Percentiles rank a stretch among this genome's conserved stretches.
Evolutionary conservation across 345 rosid species (phyloP).

Genomic region (Heritiera fomes): DNA sequence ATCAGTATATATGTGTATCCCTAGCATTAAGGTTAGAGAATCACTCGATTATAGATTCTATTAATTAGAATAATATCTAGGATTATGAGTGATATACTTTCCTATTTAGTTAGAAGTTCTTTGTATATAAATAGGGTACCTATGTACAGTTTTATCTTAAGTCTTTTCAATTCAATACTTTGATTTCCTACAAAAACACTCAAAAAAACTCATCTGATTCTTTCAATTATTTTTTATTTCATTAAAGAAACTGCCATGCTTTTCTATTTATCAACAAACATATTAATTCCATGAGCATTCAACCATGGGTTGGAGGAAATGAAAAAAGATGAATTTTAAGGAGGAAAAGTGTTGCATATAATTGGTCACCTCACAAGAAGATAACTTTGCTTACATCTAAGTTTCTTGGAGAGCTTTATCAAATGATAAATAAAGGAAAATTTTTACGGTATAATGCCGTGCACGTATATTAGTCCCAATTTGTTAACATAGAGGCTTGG

Average conservation of each 20-base stretch:
- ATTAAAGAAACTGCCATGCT: not conserved
- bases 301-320: not conserved
- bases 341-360: not conserved
- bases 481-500: not conserved
- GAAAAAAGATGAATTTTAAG: not conserved
- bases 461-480: not conserved
- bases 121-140: too few relatives aligned
- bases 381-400: not conserved
- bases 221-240: constrained; percentile 12
- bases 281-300: not conserved
- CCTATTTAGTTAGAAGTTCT: too few relatives aligned
- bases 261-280: constrained; percentile 10
- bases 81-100: too few relatives aligned
- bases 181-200: too few relatives aligned
- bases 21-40: too few relatives aligned
- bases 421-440: not conserved
- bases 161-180: too few relatives aligned
- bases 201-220: not conserved
- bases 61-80: too few relatives aligned
- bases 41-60: too few relatives aligned
- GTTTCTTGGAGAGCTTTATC: not conserved
- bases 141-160: too few relatives aligned
- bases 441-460: not conserved
- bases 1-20: too few relatives aligned
- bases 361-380: constrained; percentile 5